These are phyloP conservation scores for Trichodelitschia bisporula DNA, from an alignment of 495 filamentous ascomycete genomes.

Conservation along the genomic window DNA sequence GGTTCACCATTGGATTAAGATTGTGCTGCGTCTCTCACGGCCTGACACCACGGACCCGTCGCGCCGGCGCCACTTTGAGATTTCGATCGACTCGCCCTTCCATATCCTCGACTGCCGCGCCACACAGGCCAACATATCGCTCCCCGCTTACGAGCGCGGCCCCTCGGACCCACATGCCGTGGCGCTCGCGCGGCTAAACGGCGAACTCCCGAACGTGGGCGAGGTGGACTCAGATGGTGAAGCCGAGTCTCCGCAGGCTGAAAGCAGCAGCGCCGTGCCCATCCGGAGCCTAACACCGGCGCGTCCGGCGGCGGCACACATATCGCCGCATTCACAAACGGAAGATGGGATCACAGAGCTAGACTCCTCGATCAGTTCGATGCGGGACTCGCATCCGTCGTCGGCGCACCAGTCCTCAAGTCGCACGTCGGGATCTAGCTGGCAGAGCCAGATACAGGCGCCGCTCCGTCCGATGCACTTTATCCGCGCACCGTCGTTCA, in stretches of 20 bases:
- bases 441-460: constrained; percentile 10
- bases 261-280: constrained; percentile 1
- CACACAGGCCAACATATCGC: constrained; percentile 67
- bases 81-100: constrained; percentile 94
- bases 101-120: constrained; percentile 88
- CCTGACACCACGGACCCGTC: constrained; percentile 54
- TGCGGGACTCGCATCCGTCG: too few relatives aligned
- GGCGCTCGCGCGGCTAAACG: too few relatives aligned
- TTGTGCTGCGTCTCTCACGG: constrained; percentile 87
- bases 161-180: too few relatives aligned
- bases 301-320: constrained; percentile 15
- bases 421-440: too few relatives aligned
- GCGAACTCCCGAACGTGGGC: constrained; percentile 42
- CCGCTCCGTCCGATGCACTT: constrained; percentile 58
- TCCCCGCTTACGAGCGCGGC: constrained; percentile 83
- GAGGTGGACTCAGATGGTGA: too few relatives aligned
- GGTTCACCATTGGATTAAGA: constrained; percentile 98
- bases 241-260: constrained; percentile 7
- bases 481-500: constrained; percentile 64
- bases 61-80: constrained; percentile 87
- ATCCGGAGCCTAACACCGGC: constrained; percentile 16
- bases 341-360: too few relatives aligned
- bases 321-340: too few relatives aligned
- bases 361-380: too few relatives aligned
- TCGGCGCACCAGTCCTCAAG: too few relatives aligned